Conservation (phyloP, 352 stramenopile genomes). For the Pythium chondricola region DNA sequence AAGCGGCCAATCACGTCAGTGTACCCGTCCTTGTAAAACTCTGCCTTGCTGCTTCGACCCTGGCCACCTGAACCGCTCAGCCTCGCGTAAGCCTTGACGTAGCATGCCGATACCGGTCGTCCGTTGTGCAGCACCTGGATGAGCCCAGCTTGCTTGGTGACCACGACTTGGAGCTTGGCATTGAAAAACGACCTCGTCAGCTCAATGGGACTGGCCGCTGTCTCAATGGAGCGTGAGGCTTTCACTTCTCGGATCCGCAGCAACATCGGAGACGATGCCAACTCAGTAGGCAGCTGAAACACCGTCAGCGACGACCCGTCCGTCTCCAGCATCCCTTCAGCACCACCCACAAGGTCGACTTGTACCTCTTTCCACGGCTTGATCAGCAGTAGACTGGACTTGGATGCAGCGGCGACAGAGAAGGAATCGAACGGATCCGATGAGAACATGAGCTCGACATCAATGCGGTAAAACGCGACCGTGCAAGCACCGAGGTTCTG, state of each 20-base stretch:
- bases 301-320: slow-evolving; percentile 1
- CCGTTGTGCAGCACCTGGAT: slow-evolving; percentile 42
- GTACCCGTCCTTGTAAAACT: slow-evolving; percentile 83
- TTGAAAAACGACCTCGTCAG: slow-evolving; percentile 47
- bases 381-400: slow-evolving; percentile 40
- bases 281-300: slow-evolving; percentile 10
- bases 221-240: slow-evolving; percentile 20
- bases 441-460: slow-evolving; percentile 69
- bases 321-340: no score
- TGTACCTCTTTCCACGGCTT: slow-evolving; percentile 30
- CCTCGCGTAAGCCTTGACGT: slow-evolving; percentile 68
- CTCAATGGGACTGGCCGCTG: slow-evolving; percentile 23
- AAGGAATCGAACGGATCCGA: slow-evolving; percentile 49
- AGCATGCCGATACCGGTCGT: slow-evolving; percentile 38
- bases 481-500: slow-evolving; percentile 28
- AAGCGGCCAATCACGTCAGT: slow-evolving; percentile 69
- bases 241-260: slow-evolving; percentile 30
- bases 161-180: slow-evolving; percentile 30
- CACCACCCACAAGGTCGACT: no score
- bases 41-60: slow-evolving; percentile 5
- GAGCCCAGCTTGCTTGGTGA: slow-evolving; percentile 41
- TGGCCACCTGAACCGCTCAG: no score
- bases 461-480: slow-evolving; percentile 52
- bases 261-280: slow-evolving; percentile 38
- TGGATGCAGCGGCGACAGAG: slow-evolving; percentile 23